phyloP scores from a whole-genome alignment of 164 flowering plant species.

The Cinnamomum chago region DNA sequence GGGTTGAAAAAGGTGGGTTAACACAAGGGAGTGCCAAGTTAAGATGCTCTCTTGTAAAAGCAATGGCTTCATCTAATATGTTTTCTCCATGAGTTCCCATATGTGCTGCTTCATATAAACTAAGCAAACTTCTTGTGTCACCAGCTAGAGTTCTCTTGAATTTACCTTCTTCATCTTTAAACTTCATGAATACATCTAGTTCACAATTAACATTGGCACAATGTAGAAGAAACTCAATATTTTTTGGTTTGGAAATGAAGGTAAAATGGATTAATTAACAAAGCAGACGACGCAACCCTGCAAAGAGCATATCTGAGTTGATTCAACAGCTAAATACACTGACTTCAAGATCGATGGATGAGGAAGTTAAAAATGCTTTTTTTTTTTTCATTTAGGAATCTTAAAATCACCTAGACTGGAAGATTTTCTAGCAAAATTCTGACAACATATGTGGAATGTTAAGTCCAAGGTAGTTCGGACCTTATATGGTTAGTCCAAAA shows the following conservation, averaged over 20 bases:
- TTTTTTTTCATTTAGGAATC: too few species aligned
- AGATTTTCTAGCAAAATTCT: too few species aligned
- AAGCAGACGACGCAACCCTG: neutral
- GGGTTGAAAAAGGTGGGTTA: constrained; percentile 2
- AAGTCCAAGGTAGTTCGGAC: too few species aligned
- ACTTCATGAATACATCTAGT: constrained; percentile 14
- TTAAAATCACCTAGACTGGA: too few species aligned
- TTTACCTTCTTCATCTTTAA: constrained; percentile 29
- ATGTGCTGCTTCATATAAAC: constrained; percentile 25
- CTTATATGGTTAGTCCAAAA: too few species aligned
- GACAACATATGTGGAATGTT: too few species aligned
- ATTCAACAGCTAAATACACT: neutral
- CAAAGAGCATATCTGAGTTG: neutral
- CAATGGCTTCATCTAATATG: constrained; percentile 26
- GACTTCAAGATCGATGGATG: neutral
- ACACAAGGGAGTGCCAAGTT: neutral
- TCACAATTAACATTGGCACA: neutral
- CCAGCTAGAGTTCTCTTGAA: constrained; percentile 17
- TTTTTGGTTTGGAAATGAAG: neutral
- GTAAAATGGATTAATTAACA: neutral
- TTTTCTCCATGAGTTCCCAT: constrained; percentile 19
- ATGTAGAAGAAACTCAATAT: neutral
- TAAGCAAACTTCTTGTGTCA: constrained; percentile 15
- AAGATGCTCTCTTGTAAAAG: constrained; percentile 17
- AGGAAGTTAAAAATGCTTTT: too few species aligned